Conservation (phyloP, 331 rosid genomes). For the Erythrophleum ivorense region DNA sequence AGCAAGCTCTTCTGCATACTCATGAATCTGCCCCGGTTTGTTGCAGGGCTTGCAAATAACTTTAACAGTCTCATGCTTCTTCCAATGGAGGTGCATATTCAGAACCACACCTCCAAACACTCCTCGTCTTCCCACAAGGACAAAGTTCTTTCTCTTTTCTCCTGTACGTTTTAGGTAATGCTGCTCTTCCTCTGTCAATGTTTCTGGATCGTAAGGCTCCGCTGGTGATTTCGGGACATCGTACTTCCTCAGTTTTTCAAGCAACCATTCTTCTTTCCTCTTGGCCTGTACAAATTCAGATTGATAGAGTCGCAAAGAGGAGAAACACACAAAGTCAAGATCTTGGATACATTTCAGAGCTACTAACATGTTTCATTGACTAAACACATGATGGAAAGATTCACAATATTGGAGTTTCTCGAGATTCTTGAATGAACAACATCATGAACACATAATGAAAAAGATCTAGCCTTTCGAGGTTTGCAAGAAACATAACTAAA, state of each 20-base stretch:
- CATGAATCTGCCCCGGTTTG: constrained; percentile 76
- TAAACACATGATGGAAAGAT: too few species aligned
- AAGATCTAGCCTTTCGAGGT: too few species aligned
- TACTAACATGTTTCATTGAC: too few species aligned
- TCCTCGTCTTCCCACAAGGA: constrained; percentile 84
- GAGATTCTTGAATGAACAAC: too few species aligned
- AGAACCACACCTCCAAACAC: too few species aligned
- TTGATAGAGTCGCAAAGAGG: too few species aligned
- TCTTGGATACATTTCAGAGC: too few species aligned
- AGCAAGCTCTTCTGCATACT: constrained; percentile 82
- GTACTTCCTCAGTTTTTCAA: constrained; percentile 79
- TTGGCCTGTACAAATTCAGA: constrained; percentile 61
- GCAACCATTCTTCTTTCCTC: constrained; percentile 83
- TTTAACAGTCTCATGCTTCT: constrained; percentile 85
- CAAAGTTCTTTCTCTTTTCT: constrained; percentile 77
- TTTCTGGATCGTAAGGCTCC: constrained; percentile 81
- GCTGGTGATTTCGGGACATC: constrained; percentile 60
- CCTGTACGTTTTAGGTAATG: constrained; percentile 90
- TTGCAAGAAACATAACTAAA: too few species aligned
- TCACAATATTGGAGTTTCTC: too few species aligned
- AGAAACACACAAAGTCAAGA: too few species aligned
- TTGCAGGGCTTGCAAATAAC: constrained; percentile 84
- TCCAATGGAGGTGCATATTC: constrained; percentile 95
- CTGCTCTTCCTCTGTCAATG: constrained; percentile 81
- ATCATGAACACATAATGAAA: too few species aligned